These are phyloP conservation scores for Chaetomium globosum DNA, from an alignment of 2,329 filamentous ascomycete species.

Conservation along the genomic window DNA sequence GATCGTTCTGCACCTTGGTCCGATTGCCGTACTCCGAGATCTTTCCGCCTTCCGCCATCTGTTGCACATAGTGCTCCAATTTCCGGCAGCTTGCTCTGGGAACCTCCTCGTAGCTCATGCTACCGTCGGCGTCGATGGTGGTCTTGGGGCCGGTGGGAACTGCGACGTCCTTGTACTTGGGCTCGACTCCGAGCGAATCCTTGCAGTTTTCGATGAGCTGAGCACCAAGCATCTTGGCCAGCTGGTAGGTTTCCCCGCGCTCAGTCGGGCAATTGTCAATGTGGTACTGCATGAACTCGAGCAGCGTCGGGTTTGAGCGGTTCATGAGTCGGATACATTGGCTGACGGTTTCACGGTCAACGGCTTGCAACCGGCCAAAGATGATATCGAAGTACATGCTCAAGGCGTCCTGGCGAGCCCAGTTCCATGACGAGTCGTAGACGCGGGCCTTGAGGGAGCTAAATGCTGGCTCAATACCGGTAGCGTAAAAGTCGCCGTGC, in stretches of 20 bases:
- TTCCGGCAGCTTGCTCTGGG: constrained; percentile 89
- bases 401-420: constrained; percentile 94
- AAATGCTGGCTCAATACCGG: constrained; percentile 92
- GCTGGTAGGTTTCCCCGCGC: constrained; percentile 92
- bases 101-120: constrained; percentile 87
- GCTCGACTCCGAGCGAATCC: constrained; percentile 79
- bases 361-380: constrained; percentile 87
- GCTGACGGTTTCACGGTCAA: constrained; percentile 97
- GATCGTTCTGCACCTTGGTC: constrained; percentile 95
- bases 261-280: constrained; percentile 98
- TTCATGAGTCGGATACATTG: constrained; percentile 99
- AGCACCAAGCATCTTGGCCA: constrained; percentile 92
- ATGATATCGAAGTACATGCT: constrained; percentile 99
- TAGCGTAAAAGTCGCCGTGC: constrained; percentile 94
- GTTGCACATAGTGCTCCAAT: constrained; percentile 95
- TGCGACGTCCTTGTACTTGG: constrained; percentile 94
- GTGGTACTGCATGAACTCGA: constrained; percentile 99
- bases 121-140: constrained; percentile 87
- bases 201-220: constrained; percentile 98
- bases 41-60: constrained; percentile 98
- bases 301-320: constrained; percentile 88
- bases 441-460: constrained; percentile 90
- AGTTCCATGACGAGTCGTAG: constrained; percentile 99
- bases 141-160: constrained; percentile 90
- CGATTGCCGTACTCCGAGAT: constrained; percentile 98